These are phyloP conservation scores for Erysimum cheiri DNA, from an alignment of 441 rosid species.

Conservation along the genomic window DNA sequence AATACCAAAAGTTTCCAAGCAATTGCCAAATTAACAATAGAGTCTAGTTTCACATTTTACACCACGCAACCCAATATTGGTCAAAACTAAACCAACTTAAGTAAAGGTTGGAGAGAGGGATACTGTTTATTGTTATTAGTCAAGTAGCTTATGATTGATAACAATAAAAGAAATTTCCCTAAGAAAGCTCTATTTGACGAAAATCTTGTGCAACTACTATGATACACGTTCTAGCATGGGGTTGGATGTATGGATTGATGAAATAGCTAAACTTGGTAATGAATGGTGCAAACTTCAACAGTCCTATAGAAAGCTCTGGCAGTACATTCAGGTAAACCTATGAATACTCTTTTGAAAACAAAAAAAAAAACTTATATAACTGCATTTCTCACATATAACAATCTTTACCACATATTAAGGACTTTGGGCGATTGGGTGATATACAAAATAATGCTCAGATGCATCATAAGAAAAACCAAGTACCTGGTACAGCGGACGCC, in stretches of 20 bases:
- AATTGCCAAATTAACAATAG: conserved; percentile 21
- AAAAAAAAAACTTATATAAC: conserved; percentile 2
- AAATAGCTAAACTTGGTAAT: conserved; percentile 24
- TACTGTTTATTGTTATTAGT: conserved; percentile 13
- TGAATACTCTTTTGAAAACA: neutral
- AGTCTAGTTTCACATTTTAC: conserved; percentile 30
- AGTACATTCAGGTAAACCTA: conserved; percentile 13
- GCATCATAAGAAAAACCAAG: conserved; percentile 19
- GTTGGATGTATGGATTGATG: conserved; percentile 1
- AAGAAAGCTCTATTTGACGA: neutral
- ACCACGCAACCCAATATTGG: conserved; percentile 7
- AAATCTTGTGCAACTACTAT: conserved; percentile 9
- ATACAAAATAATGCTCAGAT: conserved; percentile 18
- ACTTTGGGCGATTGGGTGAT: conserved; percentile 16
- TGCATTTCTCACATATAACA: conserved; percentile 28
- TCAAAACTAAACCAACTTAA: neutral
- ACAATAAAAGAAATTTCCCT: neutral
- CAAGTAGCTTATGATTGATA: conserved; percentile 23
- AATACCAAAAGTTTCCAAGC: conserved; percentile 6
- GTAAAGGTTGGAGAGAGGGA: neutral
- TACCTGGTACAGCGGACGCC: conserved; percentile 98
- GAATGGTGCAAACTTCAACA: conserved; percentile 16
- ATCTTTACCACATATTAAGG: conserved; percentile 6
- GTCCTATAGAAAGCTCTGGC: conserved; percentile 13
- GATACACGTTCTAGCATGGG: conserved; percentile 7